These are phyloP conservation scores for Aphanomyces cochlioides DNA, from an alignment of 352 stramenopile species.

Conservation along the genomic window DNA sequence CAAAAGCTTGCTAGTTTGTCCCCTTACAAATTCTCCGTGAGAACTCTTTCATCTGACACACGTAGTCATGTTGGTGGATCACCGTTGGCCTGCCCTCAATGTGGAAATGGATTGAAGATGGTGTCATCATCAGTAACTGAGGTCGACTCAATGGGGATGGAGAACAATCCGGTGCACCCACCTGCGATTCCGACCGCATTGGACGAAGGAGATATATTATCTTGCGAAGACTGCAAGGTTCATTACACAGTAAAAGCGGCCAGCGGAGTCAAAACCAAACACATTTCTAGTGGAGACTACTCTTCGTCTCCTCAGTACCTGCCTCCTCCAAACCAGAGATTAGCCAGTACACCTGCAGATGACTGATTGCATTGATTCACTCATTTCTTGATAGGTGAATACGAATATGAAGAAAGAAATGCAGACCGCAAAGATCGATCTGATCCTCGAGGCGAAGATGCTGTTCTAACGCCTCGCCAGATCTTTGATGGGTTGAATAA, in stretches of 20 bases:
- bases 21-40: no score
- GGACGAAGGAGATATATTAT: slow-evolving; percentile 70
- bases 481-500: slow-evolving; percentile 94
- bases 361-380: no score
- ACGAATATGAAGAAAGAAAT: no score
- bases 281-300: not conserved
- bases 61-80: no score
- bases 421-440: no score
- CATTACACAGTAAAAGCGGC: slow-evolving; percentile 65
- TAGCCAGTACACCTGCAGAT: not conserved
- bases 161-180: not conserved
- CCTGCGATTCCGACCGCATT: not conserved
- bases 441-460: slow-evolving; percentile 32
- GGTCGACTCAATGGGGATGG: not conserved
- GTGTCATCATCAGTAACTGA: slow-evolving; percentile 10
- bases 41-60: no score
- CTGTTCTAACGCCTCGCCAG: slow-evolving; percentile 85
- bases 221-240: slow-evolving; percentile 62
- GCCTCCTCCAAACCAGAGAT: not conserved
- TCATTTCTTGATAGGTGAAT: no score
- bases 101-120: slow-evolving; percentile 50
- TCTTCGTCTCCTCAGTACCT: slow-evolving; percentile 30
- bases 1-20: no score
- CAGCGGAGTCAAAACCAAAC: not conserved
- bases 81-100: slow-evolving; percentile 59